Evolutionary conservation across 306 rosid genomes (phyloP), one percentile per base, ranked within the genome.

Genomic region (Vachellia collinsii): DNA sequence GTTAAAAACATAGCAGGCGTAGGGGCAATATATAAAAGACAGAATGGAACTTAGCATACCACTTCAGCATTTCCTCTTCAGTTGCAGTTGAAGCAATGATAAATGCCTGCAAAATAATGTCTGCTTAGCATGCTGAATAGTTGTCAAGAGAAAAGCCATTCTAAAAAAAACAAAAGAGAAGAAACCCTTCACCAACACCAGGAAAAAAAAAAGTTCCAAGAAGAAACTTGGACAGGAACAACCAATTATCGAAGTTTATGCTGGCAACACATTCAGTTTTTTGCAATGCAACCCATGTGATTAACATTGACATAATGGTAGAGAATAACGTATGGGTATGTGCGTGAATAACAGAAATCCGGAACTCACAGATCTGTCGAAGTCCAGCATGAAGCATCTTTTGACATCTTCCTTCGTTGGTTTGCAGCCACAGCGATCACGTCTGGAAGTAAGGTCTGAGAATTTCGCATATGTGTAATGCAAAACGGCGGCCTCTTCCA

Each of bases 311-410:
- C 34, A 29, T 29, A 29, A 29, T 29, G 34, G 2, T 29, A 29
- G 34, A 29, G 34, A 29, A 29, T 29, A 29, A 29, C 34, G 2
- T 29, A 29, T 0, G 1, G 2, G 34, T 29, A 29, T 29, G 34
- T 29, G 34, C 2, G 23, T 59, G 16, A 8, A 36, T 38, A 23
- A 69, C 73, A 8, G 0, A 78, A 48, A 43, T 7, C 38, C 11
- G 8, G 50, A 76, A 91, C 97, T 90, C 88, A 94, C 97, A 72
- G 94, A 42, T 94, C 99, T 91, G 81, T 94, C 99, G 81, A 94
- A 94, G 56, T 94, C 99, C 88, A 94, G 85, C 99, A 94, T 94
- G 82, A 94, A 94, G 92, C 99, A 94, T 90, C 99, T 89, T 89
- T 94, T 94, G 75, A 94, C 97, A 82, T 94, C 99, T 65, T 94